Base-by-base conservation (phyloP, 2,329 filamentous ascomycete species). In the Penicillium sp. region DNA sequence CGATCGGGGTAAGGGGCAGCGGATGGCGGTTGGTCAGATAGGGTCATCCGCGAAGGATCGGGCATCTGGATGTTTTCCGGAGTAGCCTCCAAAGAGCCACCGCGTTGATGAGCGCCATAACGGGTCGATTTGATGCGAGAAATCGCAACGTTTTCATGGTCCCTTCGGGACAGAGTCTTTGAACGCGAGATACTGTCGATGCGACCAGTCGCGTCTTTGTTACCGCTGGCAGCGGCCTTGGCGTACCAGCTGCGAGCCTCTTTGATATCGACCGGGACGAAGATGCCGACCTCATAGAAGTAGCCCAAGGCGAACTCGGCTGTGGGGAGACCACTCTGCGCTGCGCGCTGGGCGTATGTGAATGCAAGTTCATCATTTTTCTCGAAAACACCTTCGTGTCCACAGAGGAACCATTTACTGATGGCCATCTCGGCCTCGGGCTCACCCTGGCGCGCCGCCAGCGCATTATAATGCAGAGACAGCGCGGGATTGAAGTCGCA, bases 371-470 rank as follows among this genome's bases (percentile, higher is more conserved):
- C 87, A 71, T 98, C 93, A 63, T 96, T 97, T 78, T 97, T 97
- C 52, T 88, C 82, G 65, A 98, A 96, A 6, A 95, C 79, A 20
- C 86, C 87, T 59, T 97, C 92, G 57, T 93, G 91, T 2, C 93
- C 93, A 64, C 95, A 97, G 25, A 98, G 78, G 66, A 97, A 98
- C 93, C 93, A 98, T 71, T 95, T 93, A 71, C 92, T 97, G 53
- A 98, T 90, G 25, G 92, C 90, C 72, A 98, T 87, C 52, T 95
- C 90, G 0, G 92, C 93, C 68, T 98, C 93, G 0, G 90, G 79
- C 62, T 97, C 90, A 15, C 91, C 92, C 72, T 97, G 93, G 57
- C 88, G 85, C 10, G 93, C 88, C 20, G 93, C 92, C 28, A 98
- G 79, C 32, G 89, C 89, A 65, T 97, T 96, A 75, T 98, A 98